A percentile compares a stretch with the other conserved stretches of the same genome.
phyloP scores from a whole-genome alignment of 2,329 filamentous ascomycete genomes.

The Diaporthe sp. region DNA sequence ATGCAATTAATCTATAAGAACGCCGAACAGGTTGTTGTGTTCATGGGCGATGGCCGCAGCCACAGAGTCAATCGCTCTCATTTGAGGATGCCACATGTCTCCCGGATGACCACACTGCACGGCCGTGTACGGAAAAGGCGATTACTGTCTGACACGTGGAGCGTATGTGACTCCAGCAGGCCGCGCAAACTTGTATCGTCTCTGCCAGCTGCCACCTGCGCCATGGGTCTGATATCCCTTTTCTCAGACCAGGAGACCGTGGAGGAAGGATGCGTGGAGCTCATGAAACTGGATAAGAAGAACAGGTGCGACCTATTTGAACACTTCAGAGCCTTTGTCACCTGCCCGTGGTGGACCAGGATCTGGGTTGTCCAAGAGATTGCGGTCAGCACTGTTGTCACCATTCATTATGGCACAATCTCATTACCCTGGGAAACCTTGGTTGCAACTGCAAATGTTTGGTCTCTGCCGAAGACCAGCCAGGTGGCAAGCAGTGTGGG shows the following conservation, averaged over 20 bases:
- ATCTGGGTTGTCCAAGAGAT: conserved; percentile 36
- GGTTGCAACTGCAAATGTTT: neutral
- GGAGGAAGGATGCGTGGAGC: neutral
- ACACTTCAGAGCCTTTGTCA: neutral
- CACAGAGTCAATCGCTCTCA: conserved; percentile 10
- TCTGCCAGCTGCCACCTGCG: neutral
- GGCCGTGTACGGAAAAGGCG: neutral
- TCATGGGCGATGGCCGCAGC: conserved; percentile 32
- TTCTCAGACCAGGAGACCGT: neutral
- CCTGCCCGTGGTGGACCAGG: conserved; percentile 32
- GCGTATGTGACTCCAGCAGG: no score
- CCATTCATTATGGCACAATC: conserved; percentile 20
- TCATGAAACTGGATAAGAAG: neutral
- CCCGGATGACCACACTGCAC: neutral
- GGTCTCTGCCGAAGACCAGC: neutral
- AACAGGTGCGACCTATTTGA: conserved; percentile 26
- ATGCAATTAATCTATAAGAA: conserved; percentile 32
- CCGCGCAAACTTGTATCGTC: neutral
- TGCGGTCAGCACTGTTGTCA: neutral
- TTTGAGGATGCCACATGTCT: neutral
- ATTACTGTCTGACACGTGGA: neutral
- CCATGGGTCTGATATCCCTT: conserved; percentile 13
- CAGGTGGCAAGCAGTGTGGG: neutral
- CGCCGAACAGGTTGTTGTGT: conserved; percentile 26
- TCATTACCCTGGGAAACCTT: neutral